phyloP scores from a whole-genome alignment of 208 protist genomes.

The Angomonas ambiguus region DNA sequence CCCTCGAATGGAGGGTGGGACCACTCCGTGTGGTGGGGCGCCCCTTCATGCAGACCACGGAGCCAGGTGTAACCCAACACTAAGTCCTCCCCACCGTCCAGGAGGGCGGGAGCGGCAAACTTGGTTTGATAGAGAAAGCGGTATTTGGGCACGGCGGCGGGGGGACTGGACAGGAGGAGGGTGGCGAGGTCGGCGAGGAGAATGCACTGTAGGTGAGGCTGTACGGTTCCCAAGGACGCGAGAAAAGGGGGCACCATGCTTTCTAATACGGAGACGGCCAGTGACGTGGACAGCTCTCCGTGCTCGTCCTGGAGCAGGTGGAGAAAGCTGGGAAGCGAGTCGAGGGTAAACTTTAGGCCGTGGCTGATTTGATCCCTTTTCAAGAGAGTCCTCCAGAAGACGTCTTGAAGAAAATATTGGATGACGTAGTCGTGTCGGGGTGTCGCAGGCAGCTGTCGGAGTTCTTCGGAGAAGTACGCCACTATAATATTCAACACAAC shows the following conservation, averaged over 20 bases:
- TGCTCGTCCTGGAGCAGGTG: background rate
- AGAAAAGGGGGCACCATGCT: constrained; percentile 29
- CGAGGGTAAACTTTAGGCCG: background rate
- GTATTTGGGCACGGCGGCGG: constrained; percentile 34
- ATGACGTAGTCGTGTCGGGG: background rate
- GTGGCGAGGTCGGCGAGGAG: constrained; percentile 39
- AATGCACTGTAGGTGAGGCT: constrained; percentile 75
- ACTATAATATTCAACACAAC: background rate
- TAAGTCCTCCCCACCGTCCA: constrained; percentile 72
- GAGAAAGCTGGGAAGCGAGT: background rate
- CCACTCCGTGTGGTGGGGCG: constrained; percentile 22
- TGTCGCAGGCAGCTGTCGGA: background rate
- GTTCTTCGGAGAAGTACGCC: background rate
- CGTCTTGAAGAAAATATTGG: background rate
- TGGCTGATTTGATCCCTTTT: background rate
- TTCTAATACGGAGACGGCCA: constrained; percentile 8
- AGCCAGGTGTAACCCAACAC: constrained; percentile 65
- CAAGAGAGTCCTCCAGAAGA: background rate
- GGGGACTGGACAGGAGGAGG: constrained; percentile 26
- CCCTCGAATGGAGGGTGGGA: background rate
- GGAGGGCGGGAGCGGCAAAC: constrained; percentile 60
- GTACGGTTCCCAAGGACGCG: constrained; percentile 11
- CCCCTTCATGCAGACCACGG: constrained; percentile 12
- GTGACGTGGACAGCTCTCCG: background rate
- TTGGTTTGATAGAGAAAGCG: constrained; percentile 49